Evolutionary conservation across 164 flowering plant genomes (phyloP).

Genomic region (Vitis amurensis): DNA sequence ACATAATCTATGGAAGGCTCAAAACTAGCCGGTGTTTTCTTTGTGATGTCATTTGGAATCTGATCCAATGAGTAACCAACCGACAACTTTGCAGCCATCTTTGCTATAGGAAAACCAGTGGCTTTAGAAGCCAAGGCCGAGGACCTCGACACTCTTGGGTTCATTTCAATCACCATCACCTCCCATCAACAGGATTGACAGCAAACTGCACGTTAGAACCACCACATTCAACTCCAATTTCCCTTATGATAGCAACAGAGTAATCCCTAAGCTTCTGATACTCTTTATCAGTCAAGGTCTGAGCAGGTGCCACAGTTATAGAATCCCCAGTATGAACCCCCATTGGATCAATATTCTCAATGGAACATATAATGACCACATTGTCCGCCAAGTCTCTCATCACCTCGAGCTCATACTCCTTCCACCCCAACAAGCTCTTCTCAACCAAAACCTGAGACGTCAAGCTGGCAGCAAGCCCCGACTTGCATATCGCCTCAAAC

Average conservation of each 20-base stretch:
- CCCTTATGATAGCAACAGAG: slow-evolving; percentile 86
- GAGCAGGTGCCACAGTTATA: slow-evolving; percentile 96
- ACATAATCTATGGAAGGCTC: slow-evolving; percentile 99
- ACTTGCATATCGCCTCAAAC: slow-evolving; percentile 86
- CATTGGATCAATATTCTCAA: slow-evolving; percentile 96
- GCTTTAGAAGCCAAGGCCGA: slow-evolving; percentile 98
- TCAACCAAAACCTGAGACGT: slow-evolving; percentile 92
- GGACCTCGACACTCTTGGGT: slow-evolving; percentile 95
- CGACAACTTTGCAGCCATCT: slow-evolving; percentile 95
- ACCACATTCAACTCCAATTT: slow-evolving; percentile 98
- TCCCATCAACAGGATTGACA: slow-evolving; percentile 90
- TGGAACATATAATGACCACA: slow-evolving; percentile 94
- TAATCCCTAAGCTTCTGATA: slow-evolving; percentile 93
- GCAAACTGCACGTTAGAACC: slow-evolving; percentile 99
- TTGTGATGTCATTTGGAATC: slow-evolving; percentile 93
- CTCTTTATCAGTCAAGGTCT: slow-evolving; percentile 92
- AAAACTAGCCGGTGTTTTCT: slow-evolving; percentile 96
- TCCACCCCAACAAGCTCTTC: slow-evolving; percentile 97
- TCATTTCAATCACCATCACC: slow-evolving; percentile 99
- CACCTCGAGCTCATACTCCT: slow-evolving; percentile 96
- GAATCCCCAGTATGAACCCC: slow-evolving; percentile 97
- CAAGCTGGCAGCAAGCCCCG: slow-evolving; percentile 89
- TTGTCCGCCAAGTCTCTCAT: slow-evolving; percentile 98
- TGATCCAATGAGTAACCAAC: slow-evolving; percentile 90
- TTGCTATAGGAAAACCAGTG: slow-evolving; percentile 97